phyloP scores from a whole-genome alignment of 1,284 basidiomycete species.

The Ustilago tritici region DNA sequence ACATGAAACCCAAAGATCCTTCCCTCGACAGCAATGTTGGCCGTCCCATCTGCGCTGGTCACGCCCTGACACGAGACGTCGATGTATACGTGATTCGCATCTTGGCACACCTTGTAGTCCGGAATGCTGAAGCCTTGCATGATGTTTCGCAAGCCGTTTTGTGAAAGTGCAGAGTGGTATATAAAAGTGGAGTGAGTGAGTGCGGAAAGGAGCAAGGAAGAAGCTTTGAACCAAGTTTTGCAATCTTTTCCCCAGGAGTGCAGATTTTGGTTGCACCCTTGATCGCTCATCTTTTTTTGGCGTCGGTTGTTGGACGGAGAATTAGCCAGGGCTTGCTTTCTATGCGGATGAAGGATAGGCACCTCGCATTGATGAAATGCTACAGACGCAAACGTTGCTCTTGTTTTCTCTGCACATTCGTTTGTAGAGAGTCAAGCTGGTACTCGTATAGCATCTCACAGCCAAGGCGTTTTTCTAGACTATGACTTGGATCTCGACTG shows the following conservation, averaged over 20 bases:
- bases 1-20: conserved; percentile 47
- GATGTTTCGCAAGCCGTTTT: neutral
- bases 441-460: neutral
- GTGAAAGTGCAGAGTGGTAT: neutral
- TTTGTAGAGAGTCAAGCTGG: no score
- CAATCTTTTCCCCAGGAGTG: neutral
- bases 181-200: neutral
- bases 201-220: neutral
- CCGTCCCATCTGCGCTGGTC: neutral
- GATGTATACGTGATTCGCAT: conserved; percentile 28
- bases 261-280: conserved; percentile 1
- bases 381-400: no score
- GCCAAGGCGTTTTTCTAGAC: neutral
- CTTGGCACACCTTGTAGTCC: conserved; percentile 22
- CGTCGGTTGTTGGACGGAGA: neutral
- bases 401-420: no score
- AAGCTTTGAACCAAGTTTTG: conserved; percentile 2
- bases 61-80: conserved; percentile 6
- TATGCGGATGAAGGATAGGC: no score
- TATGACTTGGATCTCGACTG: neutral
- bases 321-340: no score
- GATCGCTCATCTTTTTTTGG: conserved; percentile 13
- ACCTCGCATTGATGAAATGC: no score
- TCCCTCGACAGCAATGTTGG: conserved; percentile 37
- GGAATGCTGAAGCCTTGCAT: conserved; percentile 47